Evolutionary conservation across 2,329 filamentous ascomycete genomes (phyloP).

Genomic region (Hypoxylon sp.): DNA sequence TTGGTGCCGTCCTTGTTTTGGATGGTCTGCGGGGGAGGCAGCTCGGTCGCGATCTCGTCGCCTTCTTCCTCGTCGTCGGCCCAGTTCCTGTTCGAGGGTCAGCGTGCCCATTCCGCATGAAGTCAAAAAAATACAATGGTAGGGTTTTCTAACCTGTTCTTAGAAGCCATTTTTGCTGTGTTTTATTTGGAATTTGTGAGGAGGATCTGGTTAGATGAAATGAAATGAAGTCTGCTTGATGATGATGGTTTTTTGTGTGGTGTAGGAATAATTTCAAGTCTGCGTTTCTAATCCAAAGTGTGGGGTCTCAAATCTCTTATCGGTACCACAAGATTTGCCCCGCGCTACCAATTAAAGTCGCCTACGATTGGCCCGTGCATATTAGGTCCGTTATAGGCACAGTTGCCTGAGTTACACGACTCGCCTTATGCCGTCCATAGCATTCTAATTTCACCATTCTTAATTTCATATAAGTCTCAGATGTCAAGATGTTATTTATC

Average conservation of each 20-base stretch:
- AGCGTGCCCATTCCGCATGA: constrained; percentile 6
- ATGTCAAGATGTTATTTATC: neutral
- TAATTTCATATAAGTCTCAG: neutral
- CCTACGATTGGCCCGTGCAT: constrained; percentile 18
- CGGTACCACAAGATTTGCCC: constrained; percentile 41
- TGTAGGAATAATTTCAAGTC: constrained; percentile 46
- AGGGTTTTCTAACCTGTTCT: constrained; percentile 36
- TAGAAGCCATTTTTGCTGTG: constrained; percentile 47
- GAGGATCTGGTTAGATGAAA: neutral
- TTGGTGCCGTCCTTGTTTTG: constrained; percentile 99
- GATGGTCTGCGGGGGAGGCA: constrained; percentile 89
- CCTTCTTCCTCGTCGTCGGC: constrained; percentile 95
- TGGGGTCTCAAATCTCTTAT: constrained; percentile 45
- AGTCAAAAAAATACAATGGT: neutral
- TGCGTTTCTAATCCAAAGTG: constrained; percentile 41
- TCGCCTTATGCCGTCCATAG: neutral
- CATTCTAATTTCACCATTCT: neutral
- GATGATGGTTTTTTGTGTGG: constrained; percentile 48
- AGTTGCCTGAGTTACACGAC: neutral
- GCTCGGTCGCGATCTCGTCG: constrained; percentile 76
- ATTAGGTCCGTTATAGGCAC: neutral
- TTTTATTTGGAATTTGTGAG: neutral
- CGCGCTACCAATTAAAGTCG: constrained; percentile 40
- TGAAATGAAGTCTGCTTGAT: constrained; percentile 22
- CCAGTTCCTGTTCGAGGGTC: constrained; percentile 75